phyloP scores from a whole-genome alignment of 2,329 filamentous ascomycete species.

The Aureobasidium zeae region DNA sequence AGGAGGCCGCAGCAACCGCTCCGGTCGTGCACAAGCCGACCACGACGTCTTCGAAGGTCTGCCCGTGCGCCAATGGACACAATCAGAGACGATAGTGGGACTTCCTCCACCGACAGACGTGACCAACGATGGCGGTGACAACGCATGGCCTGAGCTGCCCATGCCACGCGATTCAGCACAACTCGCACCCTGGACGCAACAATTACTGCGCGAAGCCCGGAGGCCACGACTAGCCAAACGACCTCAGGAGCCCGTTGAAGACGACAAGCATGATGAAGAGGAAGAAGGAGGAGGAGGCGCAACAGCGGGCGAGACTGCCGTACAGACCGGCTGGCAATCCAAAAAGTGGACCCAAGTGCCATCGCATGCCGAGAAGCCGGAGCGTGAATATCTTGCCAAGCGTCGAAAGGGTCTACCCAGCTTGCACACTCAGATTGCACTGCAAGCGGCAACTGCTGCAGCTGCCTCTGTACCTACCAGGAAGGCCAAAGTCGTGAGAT shows the following conservation, averaged over 20 bases:
- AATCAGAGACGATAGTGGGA: constrained; percentile 40
- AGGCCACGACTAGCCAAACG: constrained; percentile 69
- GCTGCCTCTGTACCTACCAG: constrained; percentile 46
- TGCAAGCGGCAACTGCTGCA: constrained; percentile 16
- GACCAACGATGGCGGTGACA: constrained; percentile 54
- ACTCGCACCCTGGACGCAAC: constrained; percentile 68
- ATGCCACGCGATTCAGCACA: constrained; percentile 83
- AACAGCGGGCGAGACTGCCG: constrained; percentile 24
- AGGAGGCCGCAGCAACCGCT: constrained; percentile 49
- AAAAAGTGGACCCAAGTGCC: constrained; percentile 52
- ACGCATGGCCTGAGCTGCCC: constrained; percentile 66
- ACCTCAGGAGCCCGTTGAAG: constrained; percentile 53
- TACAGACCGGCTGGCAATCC: constrained; percentile 40
- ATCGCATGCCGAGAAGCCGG: constrained; percentile 47
- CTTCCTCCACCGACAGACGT: constrained; percentile 57
- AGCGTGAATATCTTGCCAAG: constrained; percentile 55
- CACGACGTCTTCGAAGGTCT: constrained; percentile 64
- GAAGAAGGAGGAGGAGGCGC: too few relatives aligned
- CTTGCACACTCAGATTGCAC: constrained; percentile 33
- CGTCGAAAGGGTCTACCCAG: constrained; percentile 50
- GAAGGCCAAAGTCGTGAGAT: constrained; percentile 68
- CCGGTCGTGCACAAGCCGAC: constrained; percentile 49
- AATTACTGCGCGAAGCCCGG: constrained; percentile 70
- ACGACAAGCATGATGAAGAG: constrained; percentile 43
- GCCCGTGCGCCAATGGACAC: constrained; percentile 83